Base-by-base conservation (phyloP, 192 early-diverging fungal genomes). In the Coemansia furcata region DNA sequence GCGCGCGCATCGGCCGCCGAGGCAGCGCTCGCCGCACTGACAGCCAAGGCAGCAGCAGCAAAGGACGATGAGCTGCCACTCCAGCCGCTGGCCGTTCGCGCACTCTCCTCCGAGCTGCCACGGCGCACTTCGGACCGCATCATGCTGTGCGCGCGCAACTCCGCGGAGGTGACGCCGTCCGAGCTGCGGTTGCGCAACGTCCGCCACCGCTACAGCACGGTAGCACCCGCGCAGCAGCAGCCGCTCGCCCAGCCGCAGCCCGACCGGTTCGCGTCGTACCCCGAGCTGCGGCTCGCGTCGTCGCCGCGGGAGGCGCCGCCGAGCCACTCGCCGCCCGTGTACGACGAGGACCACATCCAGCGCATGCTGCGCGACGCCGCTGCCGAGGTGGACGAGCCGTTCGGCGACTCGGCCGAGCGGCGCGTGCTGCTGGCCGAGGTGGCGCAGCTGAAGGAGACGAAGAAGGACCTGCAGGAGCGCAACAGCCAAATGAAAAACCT, bases 251-350 rank as follows among this genome's bases (percentile, higher is more conserved):
- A 60, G 6, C 33, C 65, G 4, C 9, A 49, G 9, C 57, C 62
- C 21, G 77, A 79, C 72, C 73, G 73, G 61, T 68, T 67, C 39
- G 69, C 78, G n/a, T 77, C 78, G 55, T 80, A 74, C 23, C 78
- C 78, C 12, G 78, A 80, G 63, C 69, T 80, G 63, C 72, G 73
- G 1, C 61, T 79, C 12, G 68, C 68, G 6, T 62, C 74, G 29
- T 71, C 74, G 36, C 21, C 52, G 6, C 47, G 37, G 44, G 23
- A 58, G 32, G 37, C 39, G n/a, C 39, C 44, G 50, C 39, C 44
- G 50, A 61, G 52, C 65, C 61, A 62, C 21, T 46, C 61, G 3
- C 63, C 69, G 46, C 60, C 71, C 3, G n/a, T 38, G n/a, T 72
- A 72, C 35, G 64, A 71, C 65, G 72, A 70, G 58, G 68, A 68